A percentile compares a stretch with the other conserved stretches of the same genome.
Evolutionary conservation across 306 rosid species (phyloP).

Genomic region (Acacia confusa): DNA sequence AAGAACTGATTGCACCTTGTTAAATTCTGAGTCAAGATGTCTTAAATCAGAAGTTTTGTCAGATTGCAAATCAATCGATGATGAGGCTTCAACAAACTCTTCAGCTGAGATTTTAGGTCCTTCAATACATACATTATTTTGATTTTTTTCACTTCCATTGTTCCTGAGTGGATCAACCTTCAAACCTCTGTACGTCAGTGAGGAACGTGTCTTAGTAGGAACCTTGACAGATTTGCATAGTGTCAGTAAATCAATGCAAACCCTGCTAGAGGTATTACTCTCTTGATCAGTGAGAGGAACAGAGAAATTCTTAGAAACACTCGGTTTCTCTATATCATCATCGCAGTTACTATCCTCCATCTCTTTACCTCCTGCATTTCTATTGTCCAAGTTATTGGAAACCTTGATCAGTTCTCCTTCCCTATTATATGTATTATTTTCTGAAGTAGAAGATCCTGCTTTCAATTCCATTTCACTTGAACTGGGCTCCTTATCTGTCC

Average conservation of each 20-base stretch:
- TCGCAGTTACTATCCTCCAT: conserved; percentile 38
- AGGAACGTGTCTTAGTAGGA: conserved; percentile 81
- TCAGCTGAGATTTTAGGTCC: conserved; percentile 40
- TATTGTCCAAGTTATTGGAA: conserved; percentile 40
- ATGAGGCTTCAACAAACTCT: conserved; percentile 36
- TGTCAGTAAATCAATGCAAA: conserved; percentile 56
- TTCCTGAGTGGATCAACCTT: conserved; percentile 46
- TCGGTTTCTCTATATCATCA: conserved; percentile 49
- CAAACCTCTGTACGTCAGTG: conserved; percentile 48
- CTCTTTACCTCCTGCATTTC: conserved; percentile 42
- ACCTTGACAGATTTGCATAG: conserved; percentile 71
- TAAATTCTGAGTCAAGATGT: conserved; percentile 45
- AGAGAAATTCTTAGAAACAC: conserved; percentile 44
- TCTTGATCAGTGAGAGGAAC: conserved; percentile 42
- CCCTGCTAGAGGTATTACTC: conserved; percentile 38
- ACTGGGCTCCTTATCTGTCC: conserved; percentile 31
- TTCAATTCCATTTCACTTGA: conserved; percentile 47
- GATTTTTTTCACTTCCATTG: conserved; percentile 33
- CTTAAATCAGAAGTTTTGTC: conserved; percentile 43
- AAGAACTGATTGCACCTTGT: conserved; percentile 37
- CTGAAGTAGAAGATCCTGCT: conserved; percentile 43
- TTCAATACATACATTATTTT: conserved; percentile 33
- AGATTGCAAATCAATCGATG: conserved; percentile 40
- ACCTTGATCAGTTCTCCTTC: conserved; percentile 34
- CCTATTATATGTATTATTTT: conserved; percentile 35